A percentile compares a stretch with the other conserved stretches of the same genome.
These are phyloP conservation scores for Phytopythium montanum DNA, from an alignment of 352 stramenopile species.

Conservation along the genomic window DNA sequence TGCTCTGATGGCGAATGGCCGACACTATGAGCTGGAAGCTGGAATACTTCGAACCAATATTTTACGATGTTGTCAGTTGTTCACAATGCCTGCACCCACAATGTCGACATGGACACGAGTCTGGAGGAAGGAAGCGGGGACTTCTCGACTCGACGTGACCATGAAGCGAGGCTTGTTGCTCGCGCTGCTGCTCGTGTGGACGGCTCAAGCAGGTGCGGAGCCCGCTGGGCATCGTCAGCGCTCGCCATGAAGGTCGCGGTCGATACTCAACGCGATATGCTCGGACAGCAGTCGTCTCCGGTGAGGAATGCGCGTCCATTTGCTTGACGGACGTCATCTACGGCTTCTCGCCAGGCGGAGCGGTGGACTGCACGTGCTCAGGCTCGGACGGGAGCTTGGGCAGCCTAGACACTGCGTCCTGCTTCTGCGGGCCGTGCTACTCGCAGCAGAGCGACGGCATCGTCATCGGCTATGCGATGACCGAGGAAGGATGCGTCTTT, in stretches of 20 bases:
- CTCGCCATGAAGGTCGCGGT: too few species aligned
- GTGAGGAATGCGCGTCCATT: conserved; percentile 23
- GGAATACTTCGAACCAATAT: too few species aligned
- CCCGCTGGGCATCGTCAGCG: too few species aligned
- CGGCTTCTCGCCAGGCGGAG: conserved; percentile 32
- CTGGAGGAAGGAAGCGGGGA: too few species aligned
- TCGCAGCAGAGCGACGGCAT: conserved; percentile 12
- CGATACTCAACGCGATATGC: too few species aligned
- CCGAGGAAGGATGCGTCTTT: conserved; percentile 24
- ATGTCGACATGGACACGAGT: too few species aligned
- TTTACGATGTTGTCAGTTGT: too few species aligned
- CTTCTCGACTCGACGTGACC: too few species aligned
- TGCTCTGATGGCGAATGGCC: too few species aligned
- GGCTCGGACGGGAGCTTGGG: too few species aligned
- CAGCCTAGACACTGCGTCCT: too few species aligned
- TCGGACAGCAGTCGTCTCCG: not conserved
- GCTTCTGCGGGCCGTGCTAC: conserved; percentile 46
- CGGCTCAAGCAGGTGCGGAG: not conserved
- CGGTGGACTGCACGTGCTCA: conserved; percentile 26
- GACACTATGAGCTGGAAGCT: too few species aligned
- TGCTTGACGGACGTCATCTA: conserved; percentile 36
- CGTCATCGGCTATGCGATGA: conserved; percentile 27
- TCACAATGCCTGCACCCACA: not conserved
- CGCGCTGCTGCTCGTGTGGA: not conserved
- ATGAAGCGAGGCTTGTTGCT: not conserved